Evolutionary conservation across 2,329 filamentous ascomycete species (phyloP).

Genomic region (Chaetomiaceae sp.): DNA sequence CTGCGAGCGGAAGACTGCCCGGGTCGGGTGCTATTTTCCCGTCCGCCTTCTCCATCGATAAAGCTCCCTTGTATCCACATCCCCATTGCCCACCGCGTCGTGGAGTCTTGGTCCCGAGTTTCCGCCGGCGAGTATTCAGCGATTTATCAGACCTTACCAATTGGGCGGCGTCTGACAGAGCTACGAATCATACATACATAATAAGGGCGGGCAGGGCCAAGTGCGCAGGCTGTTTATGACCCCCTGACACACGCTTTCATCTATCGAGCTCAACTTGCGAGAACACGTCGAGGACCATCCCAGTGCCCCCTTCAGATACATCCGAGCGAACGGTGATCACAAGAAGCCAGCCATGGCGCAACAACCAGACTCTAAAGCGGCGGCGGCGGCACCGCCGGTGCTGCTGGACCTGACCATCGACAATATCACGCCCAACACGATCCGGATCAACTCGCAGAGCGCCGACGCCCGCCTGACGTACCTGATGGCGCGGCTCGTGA

Average conservation of each 20-base stretch:
- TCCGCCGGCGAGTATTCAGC: not conserved
- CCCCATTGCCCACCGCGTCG: not conserved
- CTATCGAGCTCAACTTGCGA: too few species aligned
- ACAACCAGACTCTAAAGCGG: not conserved
- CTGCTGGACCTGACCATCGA: constrained; percentile 62
- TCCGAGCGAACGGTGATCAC: too few species aligned
- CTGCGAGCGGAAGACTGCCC: not conserved
- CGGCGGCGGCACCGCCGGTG: constrained; percentile 13
- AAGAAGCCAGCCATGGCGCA: not conserved
- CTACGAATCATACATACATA: too few species aligned
- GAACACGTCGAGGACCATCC: too few species aligned
- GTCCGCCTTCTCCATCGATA: not conserved
- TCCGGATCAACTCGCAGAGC: constrained; percentile 67
- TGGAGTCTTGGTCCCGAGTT: not conserved
- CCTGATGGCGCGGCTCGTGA: constrained; percentile 65
- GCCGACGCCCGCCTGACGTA: constrained; percentile 61
- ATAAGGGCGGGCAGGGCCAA: too few species aligned
- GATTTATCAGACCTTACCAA: constrained; percentile 11
- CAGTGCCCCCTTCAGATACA: too few species aligned
- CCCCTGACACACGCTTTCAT: too few species aligned
- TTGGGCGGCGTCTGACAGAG: not conserved
- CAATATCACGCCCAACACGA: constrained; percentile 73
- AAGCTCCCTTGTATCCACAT: not conserved
- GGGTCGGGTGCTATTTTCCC: constrained; percentile 4
- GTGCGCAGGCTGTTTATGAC: too few species aligned